These are phyloP conservation scores for Ceratonia siliqua DNA, from an alignment of 306 rosid genomes.

Conservation along the genomic window DNA sequence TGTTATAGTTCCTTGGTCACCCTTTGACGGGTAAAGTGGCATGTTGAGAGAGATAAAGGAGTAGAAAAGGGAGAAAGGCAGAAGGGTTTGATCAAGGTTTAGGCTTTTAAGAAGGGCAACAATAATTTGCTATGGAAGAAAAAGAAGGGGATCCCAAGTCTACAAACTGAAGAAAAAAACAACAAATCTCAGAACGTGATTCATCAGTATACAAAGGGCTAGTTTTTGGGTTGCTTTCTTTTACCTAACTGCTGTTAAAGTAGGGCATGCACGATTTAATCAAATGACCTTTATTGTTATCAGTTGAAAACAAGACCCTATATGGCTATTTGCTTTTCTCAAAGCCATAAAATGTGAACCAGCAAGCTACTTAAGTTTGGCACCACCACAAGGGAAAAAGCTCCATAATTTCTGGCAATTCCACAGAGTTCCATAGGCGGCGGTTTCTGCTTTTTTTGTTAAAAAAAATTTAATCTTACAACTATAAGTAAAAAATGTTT, in stretches of 20 bases:
- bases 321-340: conserved; percentile 18
- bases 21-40: conserved; percentile 46
- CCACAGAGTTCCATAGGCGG: conserved; percentile 33
- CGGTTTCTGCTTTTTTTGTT: conserved; percentile 31
- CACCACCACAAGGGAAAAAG: conserved; percentile 28
- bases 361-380: conserved; percentile 32
- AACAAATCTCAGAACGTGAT: conserved; percentile 37
- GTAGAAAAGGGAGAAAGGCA: conserved; percentile 36
- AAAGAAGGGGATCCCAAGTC: conserved; percentile 31
- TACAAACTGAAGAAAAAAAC: conserved; percentile 34
- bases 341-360: conserved; percentile 33
- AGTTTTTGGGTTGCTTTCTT: conserved; percentile 44
- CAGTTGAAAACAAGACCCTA: conserved; percentile 25
- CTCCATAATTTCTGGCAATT: conserved; percentile 40
- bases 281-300: conserved; percentile 5
- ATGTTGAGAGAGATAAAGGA: conserved; percentile 45
- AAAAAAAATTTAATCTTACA: background rate
- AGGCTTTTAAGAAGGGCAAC: conserved; percentile 58
- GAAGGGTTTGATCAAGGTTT: conserved; percentile 46
- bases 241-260: conserved; percentile 50
- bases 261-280: conserved; percentile 29
- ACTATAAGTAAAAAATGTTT: conserved; percentile 3
- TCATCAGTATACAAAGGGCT: conserved; percentile 36
- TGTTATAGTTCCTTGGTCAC: conserved; percentile 21
- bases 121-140: conserved; percentile 47